Base-by-base conservation (phyloP, 1,284 basidiomycete genomes). In the Sporisorium iseilematis-ciliati region DNA sequence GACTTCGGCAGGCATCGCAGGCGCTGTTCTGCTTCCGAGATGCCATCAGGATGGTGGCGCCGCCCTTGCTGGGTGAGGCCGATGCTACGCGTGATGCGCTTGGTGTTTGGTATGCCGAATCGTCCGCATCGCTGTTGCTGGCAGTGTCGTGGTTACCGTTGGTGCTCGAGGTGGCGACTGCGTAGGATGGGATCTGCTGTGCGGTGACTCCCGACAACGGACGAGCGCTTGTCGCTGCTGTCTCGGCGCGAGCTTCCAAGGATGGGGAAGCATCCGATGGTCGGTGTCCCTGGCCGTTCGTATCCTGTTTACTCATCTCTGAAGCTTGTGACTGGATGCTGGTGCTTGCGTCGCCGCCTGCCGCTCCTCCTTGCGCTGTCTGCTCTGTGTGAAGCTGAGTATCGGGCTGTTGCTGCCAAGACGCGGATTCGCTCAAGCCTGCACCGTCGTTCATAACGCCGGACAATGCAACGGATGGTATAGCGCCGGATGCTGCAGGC, bases 11-110 rank as follows among this genome's bases (percentile, higher is more conserved):
- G 10, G 78, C 75, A 51, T 82, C 80, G 57, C 80, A 82, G 3
- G 78, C 75, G 26, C 65, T 72, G 48, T 82, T 82, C 59, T 82
- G 80, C 66, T 80, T 80, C 20, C 80, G 72, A 23, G 77, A 74
- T 16, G 71, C 74, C 60, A 75, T 67, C 48, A 75, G 41, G 20
- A 71, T 53, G 11, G 62, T 60, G 4, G 55, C 23, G 8, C 59
- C 56, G 12, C 50, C n/a, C n/a, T 65, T 70, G 56, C 58, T 57
- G n/a, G 67, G 67, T 11, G 62, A 68, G 1, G 60, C 56, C 1
- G 61, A 55, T 23, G 65, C 49, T 3, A 67, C 59, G 20, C 51
- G 48, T 11, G 63, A 35, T 8, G 21, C 62, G 25, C 33, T 49
- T 2, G 59, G 63, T 4, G 59, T 63, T 20, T 33, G 46, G 33